These are phyloP conservation scores for Mycosarcoma maydis DNA, from an alignment of 1,284 basidiomycete genomes.

Conservation along the genomic window DNA sequence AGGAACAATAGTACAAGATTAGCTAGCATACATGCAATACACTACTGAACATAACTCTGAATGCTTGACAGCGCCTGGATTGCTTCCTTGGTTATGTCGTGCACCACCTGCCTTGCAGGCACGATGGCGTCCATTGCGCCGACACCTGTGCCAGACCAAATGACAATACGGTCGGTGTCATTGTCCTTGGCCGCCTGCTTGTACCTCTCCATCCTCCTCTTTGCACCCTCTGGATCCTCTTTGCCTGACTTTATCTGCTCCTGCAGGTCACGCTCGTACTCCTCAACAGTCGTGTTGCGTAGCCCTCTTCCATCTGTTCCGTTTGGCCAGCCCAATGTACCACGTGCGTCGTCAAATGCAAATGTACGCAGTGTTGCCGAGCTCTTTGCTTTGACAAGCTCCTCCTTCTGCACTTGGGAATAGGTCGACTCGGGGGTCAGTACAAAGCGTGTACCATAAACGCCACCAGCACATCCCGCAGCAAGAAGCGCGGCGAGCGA, in stretches of 20 bases:
- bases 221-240: constrained; percentile 22
- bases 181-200: constrained; percentile 47
- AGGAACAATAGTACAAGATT: neutral
- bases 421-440: constrained; percentile 61
- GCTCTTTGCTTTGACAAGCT: constrained; percentile 37
- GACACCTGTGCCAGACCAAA: constrained; percentile 63
- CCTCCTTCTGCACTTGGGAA: constrained; percentile 54
- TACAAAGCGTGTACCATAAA: constrained; percentile 62
- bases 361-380: constrained; percentile 54
- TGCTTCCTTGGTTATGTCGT: constrained; percentile 37
- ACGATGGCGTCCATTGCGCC: constrained; percentile 50
- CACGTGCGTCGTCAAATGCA: constrained; percentile 63
- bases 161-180: constrained; percentile 56
- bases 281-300: constrained; percentile 53
- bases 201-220: constrained; percentile 52
- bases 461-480: constrained; percentile 59
- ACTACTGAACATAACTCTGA: constrained; percentile 28
- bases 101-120: constrained; percentile 49
- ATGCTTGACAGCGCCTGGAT: constrained; percentile 24
- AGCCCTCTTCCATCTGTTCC: constrained; percentile 63
- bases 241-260: constrained; percentile 15
- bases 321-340: constrained; percentile 61
- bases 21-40: neutral
- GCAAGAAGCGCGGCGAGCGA: constrained; percentile 52
- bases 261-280: constrained; percentile 51